Base-by-base conservation (phyloP, 768 basidiomycete species). In the Serendipita sp. region DNA sequence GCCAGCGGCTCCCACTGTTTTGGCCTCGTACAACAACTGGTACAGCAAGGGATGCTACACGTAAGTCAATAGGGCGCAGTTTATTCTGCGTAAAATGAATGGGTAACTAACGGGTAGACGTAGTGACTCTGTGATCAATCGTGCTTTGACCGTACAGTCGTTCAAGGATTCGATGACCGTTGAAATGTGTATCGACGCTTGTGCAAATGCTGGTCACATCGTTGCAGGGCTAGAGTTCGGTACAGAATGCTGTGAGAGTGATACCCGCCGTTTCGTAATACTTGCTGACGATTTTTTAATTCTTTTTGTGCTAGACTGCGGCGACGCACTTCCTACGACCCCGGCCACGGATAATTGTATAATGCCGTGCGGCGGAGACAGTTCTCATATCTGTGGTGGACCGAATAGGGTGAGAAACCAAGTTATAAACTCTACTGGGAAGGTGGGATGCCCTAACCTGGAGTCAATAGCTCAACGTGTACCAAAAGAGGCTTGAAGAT, bases 201-300 rank as follows among this genome's bases (percentile, higher is more conserved):
- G 91, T 71, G 68, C 68, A 0, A 69, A 75, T 1, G 74, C 76
- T 66, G 81, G 81, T 64, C 88, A 78, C 72, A 81, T 83, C 0
- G 69, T 88, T 46, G 88, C 87, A 3, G 90, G 82, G 13, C 74
- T 81, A 43, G 90, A 93, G 71, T 93, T 8, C n/a, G 10, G 18
- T 18, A 23, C 8, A 5, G 48, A 23, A 52, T 52, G 48, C 31
- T 40, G 40, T 40, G 13, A 23, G 23, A 23, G 23, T 23, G 23
- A 23, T 23, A 1, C 23, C 23, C 0, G 23, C 23, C 40, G 40
- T 40, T 40, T 40, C 40, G 5, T 13, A 5, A 13, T 40, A 5
- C 0, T 40, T 13, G 40, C 40, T 13, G 40, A 6, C 13, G 13
- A 40, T 40, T 13, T 40, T 6, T 40, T 40, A 5, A 13, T 40